Percentiles rank a stretch among this genome's conserved stretches.
These are phyloP conservation scores for Polyporus tsugae DNA, from an alignment of 1,284 basidiomycete genomes.

Conservation along the genomic window DNA sequence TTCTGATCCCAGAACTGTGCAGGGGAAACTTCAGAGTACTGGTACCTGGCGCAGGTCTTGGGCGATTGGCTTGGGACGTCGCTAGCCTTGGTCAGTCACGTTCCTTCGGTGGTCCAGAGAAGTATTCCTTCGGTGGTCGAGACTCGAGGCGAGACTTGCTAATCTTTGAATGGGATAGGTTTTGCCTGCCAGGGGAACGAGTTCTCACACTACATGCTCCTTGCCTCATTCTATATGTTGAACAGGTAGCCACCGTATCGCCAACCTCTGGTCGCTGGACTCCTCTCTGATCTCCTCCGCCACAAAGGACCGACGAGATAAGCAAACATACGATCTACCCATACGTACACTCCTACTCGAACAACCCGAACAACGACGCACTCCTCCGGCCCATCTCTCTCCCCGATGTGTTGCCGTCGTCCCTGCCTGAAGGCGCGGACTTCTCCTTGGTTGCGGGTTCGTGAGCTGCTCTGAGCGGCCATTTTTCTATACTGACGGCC, in stretches of 20 bases:
- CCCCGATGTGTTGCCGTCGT: slow-evolving; percentile 86
- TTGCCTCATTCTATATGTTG: slow-evolving; percentile 84
- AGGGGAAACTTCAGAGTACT: slow-evolving; percentile 76
- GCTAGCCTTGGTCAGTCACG: slow-evolving; percentile 71
- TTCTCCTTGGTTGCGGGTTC: slow-evolving; percentile 83
- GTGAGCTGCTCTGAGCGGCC: neutral
- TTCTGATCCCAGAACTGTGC: neutral
- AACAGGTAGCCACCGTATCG: slow-evolving; percentile 34
- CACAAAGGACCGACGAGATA: slow-evolving; percentile 67
- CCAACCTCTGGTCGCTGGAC: slow-evolving; percentile 18
- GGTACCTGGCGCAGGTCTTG: slow-evolving; percentile 89
- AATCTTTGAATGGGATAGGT: slow-evolving; percentile 52
- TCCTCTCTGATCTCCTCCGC: slow-evolving; percentile 22
- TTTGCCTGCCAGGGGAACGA: slow-evolving; percentile 93
- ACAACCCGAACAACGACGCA: slow-evolving; percentile 65
- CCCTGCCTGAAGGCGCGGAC: slow-evolving; percentile 61
- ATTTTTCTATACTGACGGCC: neutral
- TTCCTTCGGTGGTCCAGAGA: neutral
- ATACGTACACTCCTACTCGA: slow-evolving; percentile 91
- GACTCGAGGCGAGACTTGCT: neutral
- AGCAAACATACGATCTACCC: slow-evolving; percentile 83
- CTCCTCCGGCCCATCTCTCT: slow-evolving; percentile 76
- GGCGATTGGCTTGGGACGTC: slow-evolving; percentile 87
- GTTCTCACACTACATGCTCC: slow-evolving; percentile 93
- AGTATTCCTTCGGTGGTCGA: neutral